Conservation (phyloP, 228 moss, liverwort and hornwort species). For the Sphagnum magellanicum region DNA sequence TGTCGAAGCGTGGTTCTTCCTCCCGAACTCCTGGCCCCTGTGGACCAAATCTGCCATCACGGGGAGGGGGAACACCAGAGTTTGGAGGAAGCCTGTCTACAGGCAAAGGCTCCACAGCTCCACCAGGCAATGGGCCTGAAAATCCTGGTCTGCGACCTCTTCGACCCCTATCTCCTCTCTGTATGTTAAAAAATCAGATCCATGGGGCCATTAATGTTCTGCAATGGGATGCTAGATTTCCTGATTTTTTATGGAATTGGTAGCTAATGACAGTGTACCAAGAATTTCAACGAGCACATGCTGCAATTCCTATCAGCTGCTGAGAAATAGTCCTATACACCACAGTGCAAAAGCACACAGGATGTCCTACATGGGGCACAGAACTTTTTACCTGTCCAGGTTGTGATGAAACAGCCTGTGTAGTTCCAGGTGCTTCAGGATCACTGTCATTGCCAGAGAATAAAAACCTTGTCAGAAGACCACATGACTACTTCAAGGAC, state of each 20-base stretch:
- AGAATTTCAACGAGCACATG: too few relatives aligned
- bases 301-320: too few relatives aligned
- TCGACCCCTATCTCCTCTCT: slow-evolving; percentile 72
- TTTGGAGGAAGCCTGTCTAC: slow-evolving; percentile 51
- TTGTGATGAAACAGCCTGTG: slow-evolving; percentile 44
- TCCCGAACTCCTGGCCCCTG: slow-evolving; percentile 70
- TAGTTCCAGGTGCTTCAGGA: slow-evolving; percentile 85
- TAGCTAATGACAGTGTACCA: too few relatives aligned
- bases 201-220: too few relatives aligned
- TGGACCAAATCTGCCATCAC: slow-evolving; percentile 80
- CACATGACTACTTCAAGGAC: too few relatives aligned
- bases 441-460: slow-evolving; percentile 38
- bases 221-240: too few relatives aligned
- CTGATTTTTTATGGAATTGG: too few relatives aligned
- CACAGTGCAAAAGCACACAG: too few relatives aligned
- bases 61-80: slow-evolving; percentile 32
- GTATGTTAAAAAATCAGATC: not conserved
- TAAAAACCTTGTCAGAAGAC: too few relatives aligned
- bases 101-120: slow-evolving; percentile 35
- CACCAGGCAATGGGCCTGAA: slow-evolving; percentile 11
- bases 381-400: slow-evolving; percentile 45
- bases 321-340: too few relatives aligned
- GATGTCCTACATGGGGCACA: too few relatives aligned
- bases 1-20: slow-evolving; percentile 76
- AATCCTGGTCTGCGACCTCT: slow-evolving; percentile 37